Evolutionary conservation across 768 basidiomycete genomes (phyloP).

Genomic region (Cyathus striatus): DNA sequence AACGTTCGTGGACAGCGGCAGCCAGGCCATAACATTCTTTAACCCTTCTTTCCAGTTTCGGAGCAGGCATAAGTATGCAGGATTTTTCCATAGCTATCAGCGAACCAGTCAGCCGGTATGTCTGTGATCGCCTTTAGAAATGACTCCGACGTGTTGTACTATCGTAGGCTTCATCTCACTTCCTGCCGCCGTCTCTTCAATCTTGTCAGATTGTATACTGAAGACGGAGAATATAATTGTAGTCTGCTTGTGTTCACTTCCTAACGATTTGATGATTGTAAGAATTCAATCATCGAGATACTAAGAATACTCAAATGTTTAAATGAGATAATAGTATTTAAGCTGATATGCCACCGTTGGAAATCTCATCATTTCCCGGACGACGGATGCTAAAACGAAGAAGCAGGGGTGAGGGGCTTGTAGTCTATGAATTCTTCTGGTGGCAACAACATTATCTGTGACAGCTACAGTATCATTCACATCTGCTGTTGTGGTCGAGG

Average conservation of each 20-base stretch:
- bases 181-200: slow-evolving; percentile 98
- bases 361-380: slow-evolving; percentile 83
- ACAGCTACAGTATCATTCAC: slow-evolving; percentile 88
- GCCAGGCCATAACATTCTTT: slow-evolving; percentile 90
- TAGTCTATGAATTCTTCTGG: slow-evolving; percentile 19
- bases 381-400: slow-evolving; percentile 67
- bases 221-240: too few species aligned
- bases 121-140: slow-evolving; percentile 19
- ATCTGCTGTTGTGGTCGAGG: slow-evolving; percentile 93
- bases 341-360: slow-evolving; percentile 76
- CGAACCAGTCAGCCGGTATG: slow-evolving; percentile 97
- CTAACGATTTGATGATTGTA: too few species aligned
- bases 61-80: slow-evolving; percentile 97
- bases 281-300: slow-evolving; percentile 99
- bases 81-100: slow-evolving; percentile 97
- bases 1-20: too few species aligned
- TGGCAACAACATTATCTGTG: slow-evolving; percentile 22
- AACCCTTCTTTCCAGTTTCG: slow-evolving; percentile 96
- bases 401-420: slow-evolving; percentile 41
- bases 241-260: too few species aligned
- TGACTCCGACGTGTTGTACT: too few species aligned
- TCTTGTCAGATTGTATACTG: slow-evolving; percentile 96
- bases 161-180: too few species aligned
- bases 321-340: slow-evolving; percentile 77
- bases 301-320: slow-evolving; percentile 34